A percentile compares a stretch with the other conserved stretches of the same genome.
Conservation (phyloP, 305 asterid species). For the Solanum hybrid region DNA sequence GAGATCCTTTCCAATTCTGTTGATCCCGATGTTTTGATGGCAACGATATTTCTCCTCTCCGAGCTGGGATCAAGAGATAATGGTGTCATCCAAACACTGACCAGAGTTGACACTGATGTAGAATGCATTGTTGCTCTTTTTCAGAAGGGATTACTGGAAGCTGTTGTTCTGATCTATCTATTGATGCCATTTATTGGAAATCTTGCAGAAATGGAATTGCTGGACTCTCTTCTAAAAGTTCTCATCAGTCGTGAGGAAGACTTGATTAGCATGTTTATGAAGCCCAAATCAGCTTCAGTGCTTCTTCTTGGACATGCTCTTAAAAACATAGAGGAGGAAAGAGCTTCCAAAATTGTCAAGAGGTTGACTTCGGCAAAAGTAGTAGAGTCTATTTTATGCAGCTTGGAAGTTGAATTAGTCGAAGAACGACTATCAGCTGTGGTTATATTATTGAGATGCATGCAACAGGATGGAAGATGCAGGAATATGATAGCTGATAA, state of each 20-base stretch:
- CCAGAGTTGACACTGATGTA: constrained; percentile 72
- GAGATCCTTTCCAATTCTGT: constrained; percentile 64
- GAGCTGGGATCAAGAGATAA: constrained; percentile 59
- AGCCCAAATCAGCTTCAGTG: constrained; percentile 50
- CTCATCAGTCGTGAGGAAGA: constrained; percentile 20
- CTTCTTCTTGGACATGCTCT: constrained; percentile 45
- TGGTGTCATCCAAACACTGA: constrained; percentile 47
- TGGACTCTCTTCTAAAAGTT: constrained; percentile 37
- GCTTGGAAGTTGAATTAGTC: constrained; percentile 34
- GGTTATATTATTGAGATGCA: constrained; percentile 57
- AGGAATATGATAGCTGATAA: constrained; percentile 56
- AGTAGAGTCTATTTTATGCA: constrained; percentile 29
- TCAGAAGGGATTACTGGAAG: constrained; percentile 62
- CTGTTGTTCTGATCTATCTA: constrained; percentile 54
- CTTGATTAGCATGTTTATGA: constrained; percentile 26
- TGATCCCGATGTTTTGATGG: constrained; percentile 39
- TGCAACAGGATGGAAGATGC: constrained; percentile 62
- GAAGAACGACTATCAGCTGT: constrained; percentile 56
- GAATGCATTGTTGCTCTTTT: constrained; percentile 55
- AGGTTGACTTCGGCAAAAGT: constrained; percentile 26
- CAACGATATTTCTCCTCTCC: constrained; percentile 42
- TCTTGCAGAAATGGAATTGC: constrained; percentile 44
- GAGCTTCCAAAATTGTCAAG: constrained; percentile 20
- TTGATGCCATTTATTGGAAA: constrained; percentile 29
- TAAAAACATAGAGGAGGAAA: constrained; percentile 22